Percentiles rank a stretch among this genome's conserved stretches.
Evolutionary conservation across 202 grass and related monocot genomes (phyloP).

Genomic region (Brachypodium distachyon): DNA sequence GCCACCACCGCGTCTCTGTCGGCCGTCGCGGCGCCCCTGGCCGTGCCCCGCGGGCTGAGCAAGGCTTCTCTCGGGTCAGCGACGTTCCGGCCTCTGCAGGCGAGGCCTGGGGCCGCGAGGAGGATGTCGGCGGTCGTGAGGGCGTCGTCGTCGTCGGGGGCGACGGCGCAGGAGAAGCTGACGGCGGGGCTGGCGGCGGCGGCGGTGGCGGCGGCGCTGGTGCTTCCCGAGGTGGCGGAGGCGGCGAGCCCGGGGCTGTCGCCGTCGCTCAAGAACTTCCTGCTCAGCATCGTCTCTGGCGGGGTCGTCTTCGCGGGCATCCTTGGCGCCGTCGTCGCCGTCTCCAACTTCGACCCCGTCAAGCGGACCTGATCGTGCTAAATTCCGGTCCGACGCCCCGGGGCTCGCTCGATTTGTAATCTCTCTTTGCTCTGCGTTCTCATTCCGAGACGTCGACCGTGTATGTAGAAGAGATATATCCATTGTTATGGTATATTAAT

Average conservation of each 20-base stretch:
- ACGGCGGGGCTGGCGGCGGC: constrained; percentile 50
- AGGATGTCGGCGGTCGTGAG: neutral
- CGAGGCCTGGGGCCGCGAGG: too few relatives aligned
- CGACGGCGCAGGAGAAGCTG: constrained; percentile 54
- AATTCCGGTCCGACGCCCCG: neutral
- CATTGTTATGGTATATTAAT: too few relatives aligned
- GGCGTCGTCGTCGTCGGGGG: constrained; percentile 26
- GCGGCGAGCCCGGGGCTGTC: constrained; percentile 45
- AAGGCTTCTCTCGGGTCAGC: neutral
- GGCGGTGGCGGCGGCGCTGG: constrained; percentile 42
- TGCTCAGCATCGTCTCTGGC: constrained; percentile 78
- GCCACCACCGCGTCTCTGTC: constrained; percentile 37
- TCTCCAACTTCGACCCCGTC: constrained; percentile 89
- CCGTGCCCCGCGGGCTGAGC: constrained; percentile 23
- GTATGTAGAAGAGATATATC: constrained; percentile 4
- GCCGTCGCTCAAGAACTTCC: constrained; percentile 91
- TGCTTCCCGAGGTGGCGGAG: constrained; percentile 66
- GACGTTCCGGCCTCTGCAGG: constrained; percentile 32
- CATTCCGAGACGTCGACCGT: neutral
- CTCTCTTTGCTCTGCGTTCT: neutral
- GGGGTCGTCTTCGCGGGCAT: constrained; percentile 56
- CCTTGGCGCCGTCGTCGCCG: constrained; percentile 66
- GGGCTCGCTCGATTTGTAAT: neutral
- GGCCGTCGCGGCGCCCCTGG: constrained; percentile 19
- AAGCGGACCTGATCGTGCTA: constrained; percentile 38